Conservation (phyloP, 2,329 filamentous ascomycete species). For the Zymoseptoria ardabiliae region DNA sequence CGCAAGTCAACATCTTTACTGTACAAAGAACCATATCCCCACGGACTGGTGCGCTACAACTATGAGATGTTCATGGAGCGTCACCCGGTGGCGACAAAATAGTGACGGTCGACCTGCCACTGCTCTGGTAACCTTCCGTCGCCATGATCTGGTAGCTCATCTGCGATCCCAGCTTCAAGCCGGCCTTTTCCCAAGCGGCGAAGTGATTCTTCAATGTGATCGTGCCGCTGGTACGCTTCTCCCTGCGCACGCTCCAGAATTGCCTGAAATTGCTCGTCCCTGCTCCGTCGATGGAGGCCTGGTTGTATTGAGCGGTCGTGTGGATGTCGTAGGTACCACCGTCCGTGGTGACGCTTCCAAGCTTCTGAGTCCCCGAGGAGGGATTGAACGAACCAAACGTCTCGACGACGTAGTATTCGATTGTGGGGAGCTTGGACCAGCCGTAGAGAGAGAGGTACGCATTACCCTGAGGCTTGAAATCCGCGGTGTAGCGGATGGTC, state of each 20-base stretch:
- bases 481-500: conserved; percentile 17
- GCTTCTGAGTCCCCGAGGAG: conserved; percentile 37
- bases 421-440: conserved; percentile 46
- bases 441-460: conserved; percentile 51
- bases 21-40: too few species aligned
- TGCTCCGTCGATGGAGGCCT: conserved; percentile 45
- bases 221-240: conserved; percentile 45
- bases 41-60: too few species aligned
- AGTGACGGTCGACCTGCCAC: too few species aligned
- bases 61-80: too few species aligned
- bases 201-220: conserved; percentile 47
- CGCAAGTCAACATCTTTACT: too few species aligned
- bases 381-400: conserved; percentile 43
- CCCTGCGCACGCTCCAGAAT: conserved; percentile 47
- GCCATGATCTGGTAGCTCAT: conserved; percentile 13
- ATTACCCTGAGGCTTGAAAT: conserved; percentile 29
- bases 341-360: conserved; percentile 46
- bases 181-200: conserved; percentile 39
- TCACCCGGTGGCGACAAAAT: too few species aligned
- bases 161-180: conserved; percentile 5
- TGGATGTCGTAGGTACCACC: conserved; percentile 49
- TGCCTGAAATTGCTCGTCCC: conserved; percentile 46
- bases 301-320: conserved; percentile 38
- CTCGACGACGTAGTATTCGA: conserved; percentile 55
- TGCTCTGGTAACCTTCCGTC: conserved; percentile 2